Evolutionary conservation across 1,284 basidiomycete genomes (phyloP), one percentile per base, ranked within the genome.

Genomic region (Rhizoctonia solani): DNA sequence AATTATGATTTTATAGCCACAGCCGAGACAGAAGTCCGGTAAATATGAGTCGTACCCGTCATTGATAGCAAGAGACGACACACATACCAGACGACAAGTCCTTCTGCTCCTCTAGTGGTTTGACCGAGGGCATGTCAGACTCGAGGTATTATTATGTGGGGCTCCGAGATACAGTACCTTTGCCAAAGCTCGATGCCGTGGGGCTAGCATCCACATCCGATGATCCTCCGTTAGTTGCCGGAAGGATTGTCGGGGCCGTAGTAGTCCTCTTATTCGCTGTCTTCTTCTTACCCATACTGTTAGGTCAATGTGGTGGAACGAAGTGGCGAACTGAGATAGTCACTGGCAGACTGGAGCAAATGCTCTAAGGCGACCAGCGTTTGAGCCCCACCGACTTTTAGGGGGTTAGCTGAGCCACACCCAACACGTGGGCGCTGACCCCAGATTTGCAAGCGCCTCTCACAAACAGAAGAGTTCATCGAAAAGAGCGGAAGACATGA

Each of bases 171-270:
- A 46, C 21, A 9, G 21, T n/a, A 59, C 56, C 56, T 19, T 59
- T 59, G 8, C 9, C 44, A 19, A 46, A 9, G 44, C 16, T 49
- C 11, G 56, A 49, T 30, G 42, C 44, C 32, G 23, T 44, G 2
- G 54, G 11, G 19, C 39, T 30, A n/a, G n/a, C n/a, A n/a, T n/a
- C n/a, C n/a, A n/a, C n/a, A n/a, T n/a, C n/a, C 21, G n/a, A n/a
- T 11, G 39, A 11, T 14, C 3, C 37, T 11, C 19, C 54, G 25
- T 56, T 56, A 41, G 21, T 41, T 9, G 5, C 16, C 54, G 54
- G 6, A 21, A 25, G 32, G 49, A 54, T 41, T 54, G 79, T 79
- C 73, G 74, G 81, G 65, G 70, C 76, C 19, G 63, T 74, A 16
- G n/a, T n/a, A n/a, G 83, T 27, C 54, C 46, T 39, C 61, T 69